These are phyloP conservation scores for Monosporascus sp. DNA, from an alignment of 2,329 filamentous ascomycete genomes.

Conservation along the genomic window DNA sequence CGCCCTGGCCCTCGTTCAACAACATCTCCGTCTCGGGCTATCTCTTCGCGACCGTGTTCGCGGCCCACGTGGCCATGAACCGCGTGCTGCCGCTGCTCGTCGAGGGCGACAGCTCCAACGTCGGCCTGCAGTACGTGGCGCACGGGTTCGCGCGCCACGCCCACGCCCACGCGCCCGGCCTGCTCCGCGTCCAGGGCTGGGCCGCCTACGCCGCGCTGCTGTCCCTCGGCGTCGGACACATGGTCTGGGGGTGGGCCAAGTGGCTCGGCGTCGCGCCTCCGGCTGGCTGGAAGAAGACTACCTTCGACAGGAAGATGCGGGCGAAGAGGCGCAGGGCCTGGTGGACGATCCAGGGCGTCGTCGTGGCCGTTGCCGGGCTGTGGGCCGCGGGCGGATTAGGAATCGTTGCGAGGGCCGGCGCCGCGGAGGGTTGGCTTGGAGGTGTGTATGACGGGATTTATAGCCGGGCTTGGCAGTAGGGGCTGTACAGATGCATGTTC, in stretches of 20 bases:
- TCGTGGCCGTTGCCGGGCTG: conserved; percentile 51
- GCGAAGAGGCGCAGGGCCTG: conserved; percentile 58
- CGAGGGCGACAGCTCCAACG: conserved; percentile 80
- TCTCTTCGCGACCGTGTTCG: conserved; percentile 56
- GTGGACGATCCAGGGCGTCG: conserved; percentile 64
- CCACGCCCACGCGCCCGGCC: background rate
- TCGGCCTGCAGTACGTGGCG: conserved; percentile 75
- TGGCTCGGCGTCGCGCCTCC: conserved; percentile 66
- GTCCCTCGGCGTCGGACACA: conserved; percentile 64
- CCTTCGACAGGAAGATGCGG: conserved; percentile 44
- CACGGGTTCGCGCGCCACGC: conserved; percentile 75
- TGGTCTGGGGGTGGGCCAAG: conserved; percentile 78
- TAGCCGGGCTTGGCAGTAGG: conserved; percentile 10
- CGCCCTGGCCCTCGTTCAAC: conserved; percentile 66
- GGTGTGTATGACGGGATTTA: conserved; percentile 73
- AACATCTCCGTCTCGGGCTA: conserved; percentile 71
- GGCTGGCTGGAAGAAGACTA: conserved; percentile 42
- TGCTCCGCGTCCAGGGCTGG: conserved; percentile 51
- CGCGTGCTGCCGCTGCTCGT: conserved; percentile 67
- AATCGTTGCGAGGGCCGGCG: conserved; percentile 67
- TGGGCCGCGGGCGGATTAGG: conserved; percentile 82
- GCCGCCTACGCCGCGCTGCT: conserved; percentile 65
- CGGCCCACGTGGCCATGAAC: conserved; percentile 70
- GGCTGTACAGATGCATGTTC: background rate
- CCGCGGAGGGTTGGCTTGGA: conserved; percentile 71